A percentile compares a stretch with the other conserved stretches of the same genome.
Conservation (phyloP, 78 protist genomes). For the Cavenderia fasciculata region DNA sequence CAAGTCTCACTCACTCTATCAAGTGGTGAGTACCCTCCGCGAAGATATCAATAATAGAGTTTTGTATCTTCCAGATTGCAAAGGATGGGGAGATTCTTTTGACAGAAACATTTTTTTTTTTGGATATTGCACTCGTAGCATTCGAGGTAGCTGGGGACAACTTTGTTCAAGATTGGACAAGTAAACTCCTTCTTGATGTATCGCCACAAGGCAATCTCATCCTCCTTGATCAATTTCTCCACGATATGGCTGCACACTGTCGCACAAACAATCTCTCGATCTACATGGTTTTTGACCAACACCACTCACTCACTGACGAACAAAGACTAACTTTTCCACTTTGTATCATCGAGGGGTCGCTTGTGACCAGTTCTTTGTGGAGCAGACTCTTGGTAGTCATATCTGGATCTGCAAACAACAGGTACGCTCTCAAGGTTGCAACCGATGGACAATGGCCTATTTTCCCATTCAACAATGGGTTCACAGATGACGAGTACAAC, state of each 20-base stretch:
- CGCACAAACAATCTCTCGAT: neutral
- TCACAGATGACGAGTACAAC: neutral
- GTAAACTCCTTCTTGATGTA: neutral
- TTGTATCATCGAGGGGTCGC: neutral
- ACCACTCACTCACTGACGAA: neutral
- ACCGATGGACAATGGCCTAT: neutral
- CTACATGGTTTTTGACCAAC: conserved; percentile 11
- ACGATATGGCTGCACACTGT: neutral
- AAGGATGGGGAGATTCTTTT: neutral
- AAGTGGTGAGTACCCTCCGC: neutral
- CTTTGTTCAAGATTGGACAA: neutral
- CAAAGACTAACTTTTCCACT: neutral
- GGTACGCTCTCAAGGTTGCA: neutral
- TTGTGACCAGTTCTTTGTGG: neutral
- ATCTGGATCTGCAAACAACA: conserved; percentile 9
- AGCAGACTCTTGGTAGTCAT: neutral
- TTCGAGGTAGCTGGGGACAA: neutral
- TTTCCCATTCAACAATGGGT: neutral
- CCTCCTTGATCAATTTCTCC: neutral
- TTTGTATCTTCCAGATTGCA: conserved; percentile 2
- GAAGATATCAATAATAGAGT: neutral
- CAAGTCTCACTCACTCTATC: conserved; percentile 25
- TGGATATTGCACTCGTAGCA: too few species aligned
- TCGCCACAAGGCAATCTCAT: too few species aligned
- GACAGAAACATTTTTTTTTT: too few species aligned